Conservation (phyloP, 208 protist species). For the Porcisia deanei region DNA sequence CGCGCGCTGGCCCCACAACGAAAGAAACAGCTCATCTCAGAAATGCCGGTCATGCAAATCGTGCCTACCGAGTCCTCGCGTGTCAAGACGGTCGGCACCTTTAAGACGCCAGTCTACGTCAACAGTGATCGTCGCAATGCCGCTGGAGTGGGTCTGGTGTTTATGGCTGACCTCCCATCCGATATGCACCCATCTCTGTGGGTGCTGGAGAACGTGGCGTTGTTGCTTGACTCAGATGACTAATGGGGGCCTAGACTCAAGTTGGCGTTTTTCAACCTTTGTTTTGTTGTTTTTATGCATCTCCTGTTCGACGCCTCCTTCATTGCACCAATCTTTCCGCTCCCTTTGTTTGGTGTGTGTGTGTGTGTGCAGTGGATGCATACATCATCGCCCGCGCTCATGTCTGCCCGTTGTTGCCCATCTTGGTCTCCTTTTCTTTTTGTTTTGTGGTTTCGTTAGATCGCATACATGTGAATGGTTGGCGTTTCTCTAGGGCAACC, state of each 20-base stretch:
- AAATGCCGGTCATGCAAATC: constrained; percentile 98
- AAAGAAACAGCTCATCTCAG: constrained; percentile 96
- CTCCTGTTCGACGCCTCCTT: background rate
- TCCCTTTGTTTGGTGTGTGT: background rate
- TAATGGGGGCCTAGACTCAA: constrained; percentile 21
- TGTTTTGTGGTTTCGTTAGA: background rate
- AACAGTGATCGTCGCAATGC: constrained; percentile 96
- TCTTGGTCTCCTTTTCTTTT: constrained; percentile 1
- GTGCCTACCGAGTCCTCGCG: constrained; percentile 96
- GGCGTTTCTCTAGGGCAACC: too few species aligned
- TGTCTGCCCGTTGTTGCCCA: constrained; percentile 1
- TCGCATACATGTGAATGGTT: too few species aligned
- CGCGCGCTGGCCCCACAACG: constrained; percentile 82
- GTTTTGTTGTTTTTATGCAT: constrained; percentile 11
- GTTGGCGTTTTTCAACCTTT: background rate
- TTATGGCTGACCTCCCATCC: constrained; percentile 96
- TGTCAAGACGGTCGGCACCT: constrained; percentile 94
- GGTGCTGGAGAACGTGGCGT: constrained; percentile 96
- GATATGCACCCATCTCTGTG: constrained; percentile 94
- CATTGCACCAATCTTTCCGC: background rate
- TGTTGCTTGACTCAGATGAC: constrained; percentile 94
- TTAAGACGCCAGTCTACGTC: constrained; percentile 98
- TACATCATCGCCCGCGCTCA: too few species aligned
- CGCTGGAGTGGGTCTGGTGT: constrained; percentile 98
- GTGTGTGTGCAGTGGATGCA: background rate